Evolutionary conservation across 2,329 filamentous ascomycete species (phyloP), one percentile per base, ranked within the genome.

Genomic region (Talaromyces sp.): DNA sequence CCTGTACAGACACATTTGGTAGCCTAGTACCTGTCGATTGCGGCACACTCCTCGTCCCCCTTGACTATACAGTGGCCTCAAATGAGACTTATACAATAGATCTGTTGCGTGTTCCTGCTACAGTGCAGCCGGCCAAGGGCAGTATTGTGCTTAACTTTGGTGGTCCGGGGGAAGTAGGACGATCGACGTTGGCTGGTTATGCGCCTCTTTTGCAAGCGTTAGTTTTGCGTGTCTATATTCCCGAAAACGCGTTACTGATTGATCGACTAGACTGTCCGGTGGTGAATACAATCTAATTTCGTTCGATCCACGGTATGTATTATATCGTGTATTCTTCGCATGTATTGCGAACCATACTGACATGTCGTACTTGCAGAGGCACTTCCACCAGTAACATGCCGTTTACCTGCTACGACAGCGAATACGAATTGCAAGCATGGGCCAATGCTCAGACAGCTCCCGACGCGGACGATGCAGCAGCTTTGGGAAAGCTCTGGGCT

Each of bases 71-170:
- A 12, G 61, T 62, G 9, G 59, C 68, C 9, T 66, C 66, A 28
- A 65, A 60, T 8, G 62, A 66, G 31, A 71, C 64, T 1, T 61
- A 76, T 31, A 48, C 69, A 11, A 65, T 76, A 5, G 65, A 72
- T 5, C 64, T 75, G 4, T 50, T 71, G 44, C 70, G 66, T 31
- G 52, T 72, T 25, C 67, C 69, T 42, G 72, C 73, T 11, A 64
- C 63, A 8, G 69, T 70, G 33, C 44, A 71, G 33, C 70, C 69
- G 2, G 66, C 67, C 8, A 71, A 70, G 46, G 74, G 73, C 5
- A 73, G 69, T 35, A 69, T 77, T 25, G 63, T 76, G 28, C 65
- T 72, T 42, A 76, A 76, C 54, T 70, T 71, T 54, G 74, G 73
- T 5, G 74, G 74, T 3, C 74, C 74, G 5, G 74, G 73, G 3